These are phyloP conservation scores for Sporothrix pallida DNA, from an alignment of 2,329 filamentous ascomycete genomes.

Conservation along the genomic window DNA sequence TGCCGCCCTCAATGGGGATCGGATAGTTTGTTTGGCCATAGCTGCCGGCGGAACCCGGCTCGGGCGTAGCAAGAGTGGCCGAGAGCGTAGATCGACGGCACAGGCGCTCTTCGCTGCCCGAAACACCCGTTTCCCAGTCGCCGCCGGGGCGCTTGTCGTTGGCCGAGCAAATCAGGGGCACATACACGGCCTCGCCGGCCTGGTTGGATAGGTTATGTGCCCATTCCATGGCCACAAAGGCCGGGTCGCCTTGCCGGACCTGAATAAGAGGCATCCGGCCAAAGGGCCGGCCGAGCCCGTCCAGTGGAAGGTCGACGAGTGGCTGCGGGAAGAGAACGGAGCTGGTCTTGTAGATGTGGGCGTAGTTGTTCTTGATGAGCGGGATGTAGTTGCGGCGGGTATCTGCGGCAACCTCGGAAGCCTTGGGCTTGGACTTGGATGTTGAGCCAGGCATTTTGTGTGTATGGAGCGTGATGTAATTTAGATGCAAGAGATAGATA, in stretches of 20 bases:
- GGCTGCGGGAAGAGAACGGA: constrained; percentile 65
- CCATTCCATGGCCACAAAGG: constrained; percentile 66
- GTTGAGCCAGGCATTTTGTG: constrained; percentile 30
- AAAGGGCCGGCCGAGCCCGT: constrained; percentile 47
- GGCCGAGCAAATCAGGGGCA: constrained; percentile 74
- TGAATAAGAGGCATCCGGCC: constrained; percentile 54
- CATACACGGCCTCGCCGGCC: constrained; percentile 48
- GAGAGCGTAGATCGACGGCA: constrained; percentile 76
- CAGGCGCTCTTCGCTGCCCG: constrained; percentile 73
- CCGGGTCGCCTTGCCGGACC: constrained; percentile 63
- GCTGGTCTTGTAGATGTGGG: constrained; percentile 59
- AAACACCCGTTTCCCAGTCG: constrained; percentile 72
- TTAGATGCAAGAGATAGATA: neutral
- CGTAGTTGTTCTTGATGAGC: constrained; percentile 63
- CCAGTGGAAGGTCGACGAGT: constrained; percentile 52
- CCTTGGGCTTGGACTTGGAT: constrained; percentile 60
- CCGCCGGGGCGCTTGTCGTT: constrained; percentile 78
- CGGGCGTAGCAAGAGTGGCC: constrained; percentile 68
- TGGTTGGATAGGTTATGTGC: constrained; percentile 48
- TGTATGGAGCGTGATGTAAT: neutral
- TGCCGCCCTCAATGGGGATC: constrained; percentile 70
- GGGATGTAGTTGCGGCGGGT: constrained; percentile 75
- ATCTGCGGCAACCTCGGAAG: constrained; percentile 73
- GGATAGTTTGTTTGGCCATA: constrained; percentile 66
- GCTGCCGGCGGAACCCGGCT: constrained; percentile 48